Conservation (phyloP, 495 filamentous ascomycete species). For the Xylaria grammica region DNA sequence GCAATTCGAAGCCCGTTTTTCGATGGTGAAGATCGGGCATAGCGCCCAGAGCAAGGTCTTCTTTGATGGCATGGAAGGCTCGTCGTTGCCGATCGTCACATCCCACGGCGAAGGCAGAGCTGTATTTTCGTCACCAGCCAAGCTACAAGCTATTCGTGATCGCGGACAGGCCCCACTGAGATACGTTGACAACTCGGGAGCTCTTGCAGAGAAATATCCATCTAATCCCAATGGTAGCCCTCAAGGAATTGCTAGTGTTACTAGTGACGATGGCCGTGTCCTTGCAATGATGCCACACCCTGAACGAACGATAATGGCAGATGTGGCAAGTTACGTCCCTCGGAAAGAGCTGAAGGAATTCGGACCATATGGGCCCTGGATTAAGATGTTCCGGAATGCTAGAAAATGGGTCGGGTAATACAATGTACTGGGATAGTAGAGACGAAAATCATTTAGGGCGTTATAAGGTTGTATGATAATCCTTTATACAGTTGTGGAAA, state of each 20-base stretch:
- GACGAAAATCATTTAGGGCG: conserved; percentile 12
- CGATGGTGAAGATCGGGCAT: conserved; percentile 84
- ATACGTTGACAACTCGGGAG: conserved; percentile 80
- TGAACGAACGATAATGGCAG: conserved; percentile 85
- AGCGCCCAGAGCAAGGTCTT: conserved; percentile 72
- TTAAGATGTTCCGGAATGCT: conserved; percentile 77
- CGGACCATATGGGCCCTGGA: conserved; percentile 91
- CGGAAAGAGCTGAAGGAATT: conserved; percentile 67
- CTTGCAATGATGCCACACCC: conserved; percentile 97
- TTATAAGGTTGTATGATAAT: conserved; percentile 3
- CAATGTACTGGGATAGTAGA: background rate
- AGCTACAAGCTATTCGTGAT: conserved; percentile 62
- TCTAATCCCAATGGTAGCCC: conserved; percentile 94
- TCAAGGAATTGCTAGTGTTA: conserved; percentile 82
- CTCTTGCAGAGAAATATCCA: conserved; percentile 82
- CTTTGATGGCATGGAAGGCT: conserved; percentile 87
- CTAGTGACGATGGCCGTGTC: conserved; percentile 80
- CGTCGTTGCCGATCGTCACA: conserved; percentile 82
- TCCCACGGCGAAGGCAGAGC: conserved; percentile 94
- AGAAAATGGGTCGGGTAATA: conserved; percentile 80
- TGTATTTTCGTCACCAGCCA: conserved; percentile 62
- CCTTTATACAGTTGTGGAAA: conserved; percentile 6
- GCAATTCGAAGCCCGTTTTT: conserved; percentile 90
- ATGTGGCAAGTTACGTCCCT: conserved; percentile 79
- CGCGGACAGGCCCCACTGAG: conserved; percentile 71